Base-by-base conservation (phyloP, 2,329 filamentous ascomycete species). In the Fonsecaea pedrosoi region DNA sequence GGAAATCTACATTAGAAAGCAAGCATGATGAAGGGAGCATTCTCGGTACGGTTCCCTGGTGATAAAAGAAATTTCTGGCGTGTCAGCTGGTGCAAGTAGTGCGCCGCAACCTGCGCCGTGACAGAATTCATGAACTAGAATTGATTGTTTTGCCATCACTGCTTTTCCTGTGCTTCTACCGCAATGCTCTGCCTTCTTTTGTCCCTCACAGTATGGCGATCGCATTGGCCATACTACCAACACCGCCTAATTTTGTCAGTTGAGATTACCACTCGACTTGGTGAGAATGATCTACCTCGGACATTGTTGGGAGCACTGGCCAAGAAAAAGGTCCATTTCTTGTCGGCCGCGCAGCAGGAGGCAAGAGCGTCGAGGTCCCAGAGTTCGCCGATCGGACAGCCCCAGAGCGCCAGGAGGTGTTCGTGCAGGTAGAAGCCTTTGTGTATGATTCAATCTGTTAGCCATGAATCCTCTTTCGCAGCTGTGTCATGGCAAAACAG, bases 371-470 rank as follows among this genome's bases (percentile, higher is more conserved):
- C 78, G 67, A 80, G 69, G 76, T 80, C 75, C 77, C 77, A 80
- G 77, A 80, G 79, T 70, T 80, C 78, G 1, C 78, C 78, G 64
- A 80, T 56, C 42, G 78, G 78, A 73, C 78, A 78, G 2, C 78
- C 78, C 78, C 78, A 80, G 9, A 79, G 67, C 40, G 78, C 75
- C 37, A 80, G 57, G 30, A 80, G 73, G 65, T 75, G 75, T 70
- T 79, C 75, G 70, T 80, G 78, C 63, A 79, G 69, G 69, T 80
- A 69, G 34, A 69, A 48, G 38, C 74, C 73, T 18, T 73, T 64
- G 9, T 69, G 60, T 9, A 85, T 84, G 2, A 45, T 45, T 45
- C 15, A n/a, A 45, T n/a, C 40, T 45, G 40, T 45, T 9, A 45
- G 40, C n/a, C 37, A 40, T 40, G 37, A 40, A 40, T 40, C 37